A percentile compares a stretch with the other conserved stretches of the same genome.
Conservation (phyloP, 352 stramenopile species). For the Phytopythium montanum region DNA sequence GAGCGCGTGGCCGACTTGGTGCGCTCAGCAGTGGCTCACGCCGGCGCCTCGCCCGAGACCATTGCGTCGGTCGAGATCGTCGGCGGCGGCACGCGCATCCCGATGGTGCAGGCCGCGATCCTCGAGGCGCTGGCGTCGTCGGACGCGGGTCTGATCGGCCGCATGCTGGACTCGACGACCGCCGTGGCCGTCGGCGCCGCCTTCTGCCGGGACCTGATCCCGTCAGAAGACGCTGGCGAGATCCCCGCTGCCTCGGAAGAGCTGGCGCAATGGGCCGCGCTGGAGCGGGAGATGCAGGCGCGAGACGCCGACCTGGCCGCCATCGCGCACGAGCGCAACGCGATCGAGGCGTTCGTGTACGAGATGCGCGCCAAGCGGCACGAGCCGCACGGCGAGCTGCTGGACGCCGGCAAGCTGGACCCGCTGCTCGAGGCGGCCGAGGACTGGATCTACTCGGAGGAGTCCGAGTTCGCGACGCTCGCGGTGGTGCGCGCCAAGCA, state of each 20-base stretch:
- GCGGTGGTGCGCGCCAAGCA: conserved; percentile 45
- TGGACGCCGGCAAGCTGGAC: conserved; percentile 56
- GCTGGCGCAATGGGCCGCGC: conserved; percentile 31
- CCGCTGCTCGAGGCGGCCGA: conserved; percentile 79
- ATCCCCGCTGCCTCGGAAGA: conserved; percentile 21
- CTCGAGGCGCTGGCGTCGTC: conserved; percentile 39
- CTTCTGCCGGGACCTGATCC: conserved; percentile 29
- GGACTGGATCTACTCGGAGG: conserved; percentile 91
- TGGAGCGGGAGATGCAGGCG: conserved; percentile 71
- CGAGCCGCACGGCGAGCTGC: conserved; percentile 67
- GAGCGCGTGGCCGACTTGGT: conserved; percentile 54
- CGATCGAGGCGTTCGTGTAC: conserved; percentile 89
- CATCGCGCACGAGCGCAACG: conserved; percentile 84
- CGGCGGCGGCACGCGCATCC: conserved; percentile 87
- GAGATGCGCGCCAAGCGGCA: conserved; percentile 84
- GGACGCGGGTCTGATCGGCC: conserved; percentile 53
- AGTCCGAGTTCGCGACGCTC: conserved; percentile 72
- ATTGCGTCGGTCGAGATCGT: conserved; percentile 87
- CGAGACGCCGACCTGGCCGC: conserved; percentile 63
- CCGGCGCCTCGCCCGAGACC: conserved; percentile 31
- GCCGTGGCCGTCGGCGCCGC: conserved; percentile 79
- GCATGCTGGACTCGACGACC: conserved; percentile 88
- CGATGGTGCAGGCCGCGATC: conserved; percentile 78
- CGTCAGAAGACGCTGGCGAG: conserved; percentile 7
- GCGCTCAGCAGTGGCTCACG: conserved; percentile 38